These are phyloP conservation scores for Gracilaria vermiculophylla DNA, from an alignment of 23 red algal genomes.

Conservation along the genomic window DNA sequence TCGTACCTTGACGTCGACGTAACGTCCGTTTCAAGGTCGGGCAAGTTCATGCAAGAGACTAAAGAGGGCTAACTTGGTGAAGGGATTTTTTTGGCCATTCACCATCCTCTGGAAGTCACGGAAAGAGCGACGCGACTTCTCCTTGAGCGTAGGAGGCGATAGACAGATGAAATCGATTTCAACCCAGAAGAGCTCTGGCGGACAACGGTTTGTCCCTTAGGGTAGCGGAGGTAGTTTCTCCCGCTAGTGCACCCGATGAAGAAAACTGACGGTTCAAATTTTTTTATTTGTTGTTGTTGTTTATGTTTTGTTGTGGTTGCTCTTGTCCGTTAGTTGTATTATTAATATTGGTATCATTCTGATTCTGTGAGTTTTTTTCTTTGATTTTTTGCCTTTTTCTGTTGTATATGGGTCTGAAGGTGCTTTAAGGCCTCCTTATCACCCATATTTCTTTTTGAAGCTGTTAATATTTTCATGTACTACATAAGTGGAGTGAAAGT, in stretches of 20 bases:
- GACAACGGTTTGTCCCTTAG: neutral
- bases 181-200: constrained; percentile 14
- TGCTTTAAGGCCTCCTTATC: too few species aligned
- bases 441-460: too few species aligned
- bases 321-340: too few species aligned
- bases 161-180: constrained; percentile 20
- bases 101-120: constrained; percentile 25
- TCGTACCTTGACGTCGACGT: neutral
- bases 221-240: neutral
- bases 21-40: neutral
- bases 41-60: constrained; percentile 4
- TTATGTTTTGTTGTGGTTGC: too few species aligned
- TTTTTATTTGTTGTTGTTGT: too few species aligned
- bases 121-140: constrained; percentile 7
- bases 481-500: constrained; percentile 11
- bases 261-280: too few species aligned
- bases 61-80: neutral
- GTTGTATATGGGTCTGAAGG: too few species aligned
- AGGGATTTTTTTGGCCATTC: neutral
- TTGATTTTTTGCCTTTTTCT: too few species aligned
- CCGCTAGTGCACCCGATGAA: too few species aligned
- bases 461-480: too few species aligned
- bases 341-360: too few species aligned
- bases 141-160: neutral
- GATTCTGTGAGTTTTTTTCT: too few species aligned